Evolutionary conservation across 2,329 filamentous ascomycete genomes (phyloP).

Genomic region (Chaetomium olivaceum): DNA sequence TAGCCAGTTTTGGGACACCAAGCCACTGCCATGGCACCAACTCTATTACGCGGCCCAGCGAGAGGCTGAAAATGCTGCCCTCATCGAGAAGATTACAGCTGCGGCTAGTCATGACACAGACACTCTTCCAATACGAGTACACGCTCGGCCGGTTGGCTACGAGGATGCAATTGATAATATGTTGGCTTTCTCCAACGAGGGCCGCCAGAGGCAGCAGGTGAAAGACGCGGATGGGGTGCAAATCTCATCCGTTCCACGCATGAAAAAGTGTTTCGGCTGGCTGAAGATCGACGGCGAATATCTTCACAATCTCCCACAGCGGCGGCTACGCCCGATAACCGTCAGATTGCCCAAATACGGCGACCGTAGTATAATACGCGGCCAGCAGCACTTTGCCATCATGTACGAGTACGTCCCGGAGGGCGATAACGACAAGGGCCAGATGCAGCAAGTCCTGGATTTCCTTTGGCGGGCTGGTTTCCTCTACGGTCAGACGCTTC

Average conservation of each 20-base stretch:
- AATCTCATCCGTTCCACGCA: conserved; percentile 8
- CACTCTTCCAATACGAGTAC: not conserved
- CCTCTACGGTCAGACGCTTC: not conserved
- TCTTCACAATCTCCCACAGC: not conserved
- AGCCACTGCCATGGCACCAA: not conserved
- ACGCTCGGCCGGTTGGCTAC: not conserved
- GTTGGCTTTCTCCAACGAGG: conserved; percentile 12
- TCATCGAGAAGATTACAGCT: conserved; percentile 5
- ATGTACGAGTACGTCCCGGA: conserved; percentile 13
- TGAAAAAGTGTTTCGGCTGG: conserved; percentile 15
- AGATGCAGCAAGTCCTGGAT: conserved; percentile 5
- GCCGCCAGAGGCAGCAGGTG: conserved; percentile 4
- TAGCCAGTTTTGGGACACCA: conserved; percentile 8
- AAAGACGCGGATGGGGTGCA: not conserved
- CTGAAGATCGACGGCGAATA: conserved; percentile 11
- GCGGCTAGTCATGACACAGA: conserved; percentile 3
- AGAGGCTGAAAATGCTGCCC: conserved; percentile 1
- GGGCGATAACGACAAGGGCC: conserved; percentile 8
- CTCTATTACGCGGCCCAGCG: conserved; percentile 3
- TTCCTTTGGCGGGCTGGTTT: conserved; percentile 11
- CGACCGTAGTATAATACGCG: not conserved
- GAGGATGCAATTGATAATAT: conserved; percentile 15
- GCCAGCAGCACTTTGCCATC: conserved; percentile 6
- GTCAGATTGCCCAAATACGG: not conserved
- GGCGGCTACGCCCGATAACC: not conserved